phyloP scores from a whole-genome alignment of 108 stramenopile genomes.

The Fragilariopsis cylindrus region DNA sequence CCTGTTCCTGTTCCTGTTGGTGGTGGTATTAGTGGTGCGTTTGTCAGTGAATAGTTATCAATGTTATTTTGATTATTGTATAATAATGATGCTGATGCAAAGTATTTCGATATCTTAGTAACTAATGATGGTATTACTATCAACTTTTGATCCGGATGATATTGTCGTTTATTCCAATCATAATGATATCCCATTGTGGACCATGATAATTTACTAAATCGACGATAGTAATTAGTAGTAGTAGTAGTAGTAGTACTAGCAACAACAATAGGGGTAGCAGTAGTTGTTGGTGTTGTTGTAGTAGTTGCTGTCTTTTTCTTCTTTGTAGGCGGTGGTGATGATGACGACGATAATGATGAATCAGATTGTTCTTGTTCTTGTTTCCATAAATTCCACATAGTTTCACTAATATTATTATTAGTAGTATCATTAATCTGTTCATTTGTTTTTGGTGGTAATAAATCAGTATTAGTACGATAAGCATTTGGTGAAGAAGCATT shows the following conservation, averaged over 20 bases:
- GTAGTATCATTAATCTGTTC: conserved; percentile 23
- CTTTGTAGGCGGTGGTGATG: neutral
- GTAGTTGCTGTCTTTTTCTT: neutral
- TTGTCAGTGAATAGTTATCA: conserved; percentile 8
- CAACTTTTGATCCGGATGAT: conserved; percentile 39
- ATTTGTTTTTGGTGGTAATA: conserved; percentile 36
- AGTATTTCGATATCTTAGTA: conserved; percentile 24
- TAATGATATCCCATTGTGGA: conserved; percentile 72
- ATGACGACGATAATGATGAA: neutral
- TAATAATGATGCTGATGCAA: conserved; percentile 30
- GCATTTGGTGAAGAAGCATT: neutral
- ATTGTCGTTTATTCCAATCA: conserved; percentile 60
- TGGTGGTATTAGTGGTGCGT: neutral
- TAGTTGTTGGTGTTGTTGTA: too few relatives aligned
- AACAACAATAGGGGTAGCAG: too few relatives aligned
- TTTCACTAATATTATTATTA: neutral
- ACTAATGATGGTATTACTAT: conserved; percentile 48
- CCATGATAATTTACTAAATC: conserved; percentile 62
- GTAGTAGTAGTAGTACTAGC: too few relatives aligned
- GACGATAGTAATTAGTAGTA: conserved; percentile 13
- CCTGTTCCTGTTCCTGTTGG: neutral
- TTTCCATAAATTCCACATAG: conserved; percentile 53
- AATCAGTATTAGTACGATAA: conserved; percentile 63
- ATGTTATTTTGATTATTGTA: neutral
- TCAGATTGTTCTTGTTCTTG: conserved; percentile 8